Base-by-base conservation (phyloP, 768 basidiomycete genomes). In the Fomitopsis serialis region DNA sequence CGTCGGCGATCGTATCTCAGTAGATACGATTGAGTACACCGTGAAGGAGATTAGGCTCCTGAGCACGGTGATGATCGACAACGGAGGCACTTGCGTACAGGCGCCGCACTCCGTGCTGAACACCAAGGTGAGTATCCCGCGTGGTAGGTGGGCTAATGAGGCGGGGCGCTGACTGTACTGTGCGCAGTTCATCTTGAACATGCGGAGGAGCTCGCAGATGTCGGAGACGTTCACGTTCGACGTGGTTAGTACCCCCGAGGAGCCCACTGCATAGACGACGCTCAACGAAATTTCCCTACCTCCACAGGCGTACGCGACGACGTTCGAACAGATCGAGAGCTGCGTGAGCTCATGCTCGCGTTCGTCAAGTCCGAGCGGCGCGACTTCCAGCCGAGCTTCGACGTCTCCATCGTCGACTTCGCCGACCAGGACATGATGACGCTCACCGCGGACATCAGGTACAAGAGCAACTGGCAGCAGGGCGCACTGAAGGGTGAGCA, bases 11-110 rank as follows among this genome's bases (percentile, higher is more conserved):
- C 72, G 85, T 44, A 77, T 95, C 47, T 71, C 69, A 48, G 56
- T 86, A 44, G 54, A 73, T 50, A 74, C 73, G 24, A 71, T 76
- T 32, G 72, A 64, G 8, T 93, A 88, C 66, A 89, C 87, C 0
- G 91, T 96, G 55, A 89, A 88, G 64, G 91, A 94, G 68, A 95
- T 97, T 67, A 78, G 86, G 25, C 77, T 97, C 27, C 77, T 95
- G 52, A 88, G 82, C 52, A 91, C 87, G 8, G 72, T 89, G 37
- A 82, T 92, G 67, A 64, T 87, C 45, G 82, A 90, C 63, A 66
- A 53, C 23, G 76, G 78, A 53, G 80, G 78, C 23, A 76, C 78
- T 36, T 67, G 72, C 24, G 84, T 89, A n/a, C 87, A 88, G 63
- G 86, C 84, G 13, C 86, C 88, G 21, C 88, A 90, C 61, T 79